Conservation (phyloP, 164 flowering plant genomes). For the Piper betle region DNA sequence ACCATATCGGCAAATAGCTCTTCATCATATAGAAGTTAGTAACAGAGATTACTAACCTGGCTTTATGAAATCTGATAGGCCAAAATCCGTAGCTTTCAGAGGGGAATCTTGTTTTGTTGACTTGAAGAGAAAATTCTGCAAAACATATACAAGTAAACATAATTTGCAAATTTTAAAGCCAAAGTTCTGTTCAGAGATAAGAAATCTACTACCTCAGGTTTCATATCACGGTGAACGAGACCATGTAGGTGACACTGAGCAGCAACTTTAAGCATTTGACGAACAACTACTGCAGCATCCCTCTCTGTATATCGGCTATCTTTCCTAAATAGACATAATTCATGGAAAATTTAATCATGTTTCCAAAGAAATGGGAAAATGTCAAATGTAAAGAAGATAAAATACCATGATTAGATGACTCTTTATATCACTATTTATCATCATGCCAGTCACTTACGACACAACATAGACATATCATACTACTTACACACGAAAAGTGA, state of each 20-base stretch:
- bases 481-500: background rate
- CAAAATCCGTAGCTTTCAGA: slow-evolving; percentile 81
- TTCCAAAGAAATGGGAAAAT: background rate
- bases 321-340: slow-evolving; percentile 40
- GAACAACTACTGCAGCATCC: slow-evolving; percentile 85
- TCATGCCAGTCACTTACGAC: background rate
- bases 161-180: background rate
- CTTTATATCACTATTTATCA: background rate
- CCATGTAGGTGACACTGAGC: slow-evolving; percentile 96
- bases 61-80: slow-evolving; percentile 85
- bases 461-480: background rate
- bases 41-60: slow-evolving; percentile 42
- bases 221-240: slow-evolving; percentile 97
- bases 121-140: slow-evolving; percentile 91
- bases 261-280: slow-evolving; percentile 98
- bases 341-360: background rate
- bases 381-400: background rate
- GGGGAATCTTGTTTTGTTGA: slow-evolving; percentile 63
- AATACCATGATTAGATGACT: background rate
- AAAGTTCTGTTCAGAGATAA: background rate
- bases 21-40: no score
- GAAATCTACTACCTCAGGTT: slow-evolving; percentile 68
- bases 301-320: slow-evolving; percentile 92
- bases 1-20: background rate
- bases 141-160: slow-evolving; percentile 9